phyloP scores from a whole-genome alignment of 2,329 filamentous ascomycete genomes.

The Fusarium sp. region DNA sequence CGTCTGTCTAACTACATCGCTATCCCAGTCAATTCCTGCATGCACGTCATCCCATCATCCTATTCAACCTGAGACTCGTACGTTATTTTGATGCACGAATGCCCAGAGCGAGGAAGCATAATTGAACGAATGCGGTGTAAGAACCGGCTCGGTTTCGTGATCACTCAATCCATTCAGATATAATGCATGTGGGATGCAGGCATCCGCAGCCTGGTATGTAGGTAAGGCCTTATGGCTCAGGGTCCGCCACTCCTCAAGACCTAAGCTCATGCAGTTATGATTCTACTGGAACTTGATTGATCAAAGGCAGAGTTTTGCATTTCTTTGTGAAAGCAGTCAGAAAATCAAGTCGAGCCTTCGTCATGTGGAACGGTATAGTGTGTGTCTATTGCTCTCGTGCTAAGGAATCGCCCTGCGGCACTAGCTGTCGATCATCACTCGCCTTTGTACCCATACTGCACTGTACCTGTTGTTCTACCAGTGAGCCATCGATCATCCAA shows the following conservation, averaged over 20 bases:
- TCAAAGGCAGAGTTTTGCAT: not conserved
- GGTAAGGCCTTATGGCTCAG: not conserved
- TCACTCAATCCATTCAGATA: not conserved
- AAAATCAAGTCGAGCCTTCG: not conserved
- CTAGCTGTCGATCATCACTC: slow-evolving; percentile 36
- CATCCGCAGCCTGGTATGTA: not conserved
- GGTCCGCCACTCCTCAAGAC: not conserved
- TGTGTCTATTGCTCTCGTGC: not conserved
- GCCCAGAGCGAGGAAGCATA: not conserved
- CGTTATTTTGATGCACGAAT: not conserved
- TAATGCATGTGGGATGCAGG: not conserved
- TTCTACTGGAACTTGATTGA: not conserved
- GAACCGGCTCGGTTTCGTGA: not conserved
- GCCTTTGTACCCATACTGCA: not conserved
- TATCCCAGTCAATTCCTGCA: slow-evolving; percentile 3
- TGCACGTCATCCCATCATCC: slow-evolving; percentile 4
- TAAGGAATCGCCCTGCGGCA: slow-evolving; percentile 5
- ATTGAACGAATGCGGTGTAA: slow-evolving; percentile 1
- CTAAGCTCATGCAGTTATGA: not conserved
- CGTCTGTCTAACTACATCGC: no score
- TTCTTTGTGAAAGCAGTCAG: not conserved
- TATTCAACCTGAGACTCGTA: not conserved
- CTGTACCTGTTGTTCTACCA: not conserved
- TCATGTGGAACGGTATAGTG: not conserved
- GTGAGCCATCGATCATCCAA: not conserved